Evolutionary conservation across 768 basidiomycete species (phyloP).

Genomic region (Phlebiopsis flavidoalba): DNA sequence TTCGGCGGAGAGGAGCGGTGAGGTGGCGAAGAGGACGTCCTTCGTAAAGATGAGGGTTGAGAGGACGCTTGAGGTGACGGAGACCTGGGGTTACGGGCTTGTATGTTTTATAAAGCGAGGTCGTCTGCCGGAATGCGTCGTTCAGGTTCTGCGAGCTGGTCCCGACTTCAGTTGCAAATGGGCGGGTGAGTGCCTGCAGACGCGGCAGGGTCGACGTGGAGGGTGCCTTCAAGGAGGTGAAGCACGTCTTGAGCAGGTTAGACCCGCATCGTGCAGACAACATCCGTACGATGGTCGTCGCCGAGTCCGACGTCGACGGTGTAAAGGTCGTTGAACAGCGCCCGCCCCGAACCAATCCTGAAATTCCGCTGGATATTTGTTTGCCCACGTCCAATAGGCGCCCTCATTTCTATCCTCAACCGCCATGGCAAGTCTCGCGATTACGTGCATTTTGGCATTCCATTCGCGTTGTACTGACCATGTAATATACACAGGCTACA

Average conservation of each 20-base stretch:
- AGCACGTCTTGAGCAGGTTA: constrained; percentile 34
- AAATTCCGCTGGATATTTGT: constrained; percentile 16
- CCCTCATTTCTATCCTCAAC: constrained; percentile 19
- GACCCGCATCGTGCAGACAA: constrained; percentile 40
- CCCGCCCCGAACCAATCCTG: not conserved
- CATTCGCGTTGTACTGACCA: not conserved
- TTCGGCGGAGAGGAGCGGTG: constrained; percentile 75
- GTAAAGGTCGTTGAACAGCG: constrained; percentile 3
- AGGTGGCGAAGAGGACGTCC: constrained; percentile 82
- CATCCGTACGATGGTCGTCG: constrained; percentile 25
- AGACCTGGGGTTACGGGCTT: constrained; percentile 84
- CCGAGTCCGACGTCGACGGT: not conserved
- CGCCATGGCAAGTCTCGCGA: constrained; percentile 23
- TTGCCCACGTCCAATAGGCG: constrained; percentile 30
- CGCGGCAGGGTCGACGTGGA: constrained; percentile 16
- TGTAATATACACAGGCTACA: constrained; percentile 39
- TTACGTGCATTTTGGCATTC: not conserved
- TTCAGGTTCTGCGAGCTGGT: constrained; percentile 27
- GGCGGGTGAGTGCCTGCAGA: constrained; percentile 17
- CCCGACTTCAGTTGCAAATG: constrained; percentile 33
- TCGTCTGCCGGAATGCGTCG: constrained; percentile 44
- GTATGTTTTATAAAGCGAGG: constrained; percentile 76
- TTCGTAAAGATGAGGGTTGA: constrained; percentile 77
- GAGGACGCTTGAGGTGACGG: constrained; percentile 80
- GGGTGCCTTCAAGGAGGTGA: constrained; percentile 22